These are phyloP conservation scores for Boletus barrowsii DNA, from an alignment of 768 basidiomycete genomes.

Conservation along the genomic window DNA sequence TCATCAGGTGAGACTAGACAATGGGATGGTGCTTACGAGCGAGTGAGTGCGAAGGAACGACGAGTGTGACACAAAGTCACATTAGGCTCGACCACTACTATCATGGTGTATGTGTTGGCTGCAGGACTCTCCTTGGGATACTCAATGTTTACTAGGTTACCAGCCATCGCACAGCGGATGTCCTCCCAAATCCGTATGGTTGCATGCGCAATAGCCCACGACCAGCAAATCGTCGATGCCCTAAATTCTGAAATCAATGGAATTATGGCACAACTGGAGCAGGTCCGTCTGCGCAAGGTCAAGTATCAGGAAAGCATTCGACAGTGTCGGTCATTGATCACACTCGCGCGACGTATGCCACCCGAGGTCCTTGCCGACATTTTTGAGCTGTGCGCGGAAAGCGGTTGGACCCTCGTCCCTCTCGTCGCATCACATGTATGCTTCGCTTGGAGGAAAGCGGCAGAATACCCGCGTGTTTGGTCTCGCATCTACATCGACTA, in stretches of 20 bases:
- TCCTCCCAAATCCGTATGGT: constrained; percentile 17
- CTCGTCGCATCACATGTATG: constrained; percentile 58
- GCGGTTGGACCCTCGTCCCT: constrained; percentile 54
- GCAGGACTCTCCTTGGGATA: background rate
- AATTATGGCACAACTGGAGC: constrained; percentile 39
- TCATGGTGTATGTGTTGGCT: constrained; percentile 11
- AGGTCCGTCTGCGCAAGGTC: constrained; percentile 41
- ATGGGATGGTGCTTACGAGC: constrained; percentile 20
- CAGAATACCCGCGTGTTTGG: constrained; percentile 53
- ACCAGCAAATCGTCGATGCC: constrained; percentile 40
- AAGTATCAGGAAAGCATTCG: constrained; percentile 43
- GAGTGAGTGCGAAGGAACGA: background rate
- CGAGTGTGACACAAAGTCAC: constrained; percentile 19
- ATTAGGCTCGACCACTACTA: background rate
- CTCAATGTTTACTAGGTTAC: constrained; percentile 7
- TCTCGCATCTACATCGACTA: constrained; percentile 52
- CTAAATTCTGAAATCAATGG: constrained; percentile 44
- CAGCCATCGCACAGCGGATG: constrained; percentile 12
- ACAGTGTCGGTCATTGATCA: constrained; percentile 44
- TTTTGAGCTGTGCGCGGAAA: constrained; percentile 48
- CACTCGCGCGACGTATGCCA: constrained; percentile 55
- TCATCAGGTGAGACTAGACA: constrained; percentile 52
- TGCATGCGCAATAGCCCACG: constrained; percentile 25
- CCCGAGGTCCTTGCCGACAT: constrained; percentile 52
- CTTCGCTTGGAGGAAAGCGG: constrained; percentile 54